Evolutionary conservation across 2,329 filamentous ascomycete species (phyloP).

Genomic region (Trichoderma pleuroti): DNA sequence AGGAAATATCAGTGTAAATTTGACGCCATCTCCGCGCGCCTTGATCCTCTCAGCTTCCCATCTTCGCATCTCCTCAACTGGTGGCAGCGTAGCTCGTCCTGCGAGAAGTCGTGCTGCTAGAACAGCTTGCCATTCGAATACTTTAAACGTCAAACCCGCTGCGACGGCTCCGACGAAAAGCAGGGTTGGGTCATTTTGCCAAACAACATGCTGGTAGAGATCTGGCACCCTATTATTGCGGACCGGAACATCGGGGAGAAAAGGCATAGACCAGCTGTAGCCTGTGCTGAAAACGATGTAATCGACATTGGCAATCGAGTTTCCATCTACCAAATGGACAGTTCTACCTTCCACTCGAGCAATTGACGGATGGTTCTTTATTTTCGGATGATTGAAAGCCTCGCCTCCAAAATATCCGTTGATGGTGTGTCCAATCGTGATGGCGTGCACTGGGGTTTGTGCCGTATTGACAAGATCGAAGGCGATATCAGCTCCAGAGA

Average conservation of each 20-base stretch:
- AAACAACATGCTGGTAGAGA: constrained; percentile 58
- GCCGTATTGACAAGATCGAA: constrained; percentile 48
- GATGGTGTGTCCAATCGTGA: constrained; percentile 45
- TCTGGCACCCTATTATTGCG: constrained; percentile 54
- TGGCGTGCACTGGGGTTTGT: constrained; percentile 47
- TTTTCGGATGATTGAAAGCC: constrained; percentile 58
- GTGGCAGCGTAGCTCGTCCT: constrained; percentile 50
- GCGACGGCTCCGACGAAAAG: constrained; percentile 57
- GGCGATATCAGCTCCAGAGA: constrained; percentile 61
- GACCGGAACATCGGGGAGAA: constrained; percentile 49
- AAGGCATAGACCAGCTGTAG: constrained; percentile 62
- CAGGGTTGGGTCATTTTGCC: constrained; percentile 50
- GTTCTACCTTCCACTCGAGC: constrained; percentile 42
- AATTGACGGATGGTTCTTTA: constrained; percentile 47
- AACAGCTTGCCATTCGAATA: constrained; percentile 67
- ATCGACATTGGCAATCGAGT: constrained; percentile 51
- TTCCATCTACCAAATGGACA: constrained; percentile 56
- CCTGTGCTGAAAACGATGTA: constrained; percentile 65
- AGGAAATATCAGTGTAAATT: constrained; percentile 56
- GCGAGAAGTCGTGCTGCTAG: constrained; percentile 57
- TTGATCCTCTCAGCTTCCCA: constrained; percentile 58
- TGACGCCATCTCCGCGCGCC: constrained; percentile 52
- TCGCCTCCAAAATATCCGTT: constrained; percentile 56
- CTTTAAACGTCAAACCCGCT: constrained; percentile 61
- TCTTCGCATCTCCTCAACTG: constrained; percentile 43